Evolutionary conservation across 305 asterid genomes (phyloP).

Genomic region (Fraxinus greggii): DNA sequence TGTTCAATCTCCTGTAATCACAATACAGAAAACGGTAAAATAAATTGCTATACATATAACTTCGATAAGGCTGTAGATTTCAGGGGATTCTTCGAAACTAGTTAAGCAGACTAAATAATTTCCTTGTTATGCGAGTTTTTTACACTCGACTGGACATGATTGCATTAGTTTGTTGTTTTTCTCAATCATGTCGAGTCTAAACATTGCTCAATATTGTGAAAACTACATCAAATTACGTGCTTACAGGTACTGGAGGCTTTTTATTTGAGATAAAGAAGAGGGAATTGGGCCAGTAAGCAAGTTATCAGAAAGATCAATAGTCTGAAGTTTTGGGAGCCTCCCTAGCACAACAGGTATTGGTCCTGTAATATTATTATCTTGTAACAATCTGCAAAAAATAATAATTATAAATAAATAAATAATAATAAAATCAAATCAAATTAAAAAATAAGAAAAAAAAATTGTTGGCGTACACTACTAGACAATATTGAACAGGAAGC

Average conservation of each 20-base stretch:
- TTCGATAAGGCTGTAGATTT: background rate
- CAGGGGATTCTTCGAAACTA: background rate
- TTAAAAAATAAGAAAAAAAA: background rate
- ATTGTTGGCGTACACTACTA: background rate
- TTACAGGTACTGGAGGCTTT: constrained; percentile 64
- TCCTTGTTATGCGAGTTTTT: no score
- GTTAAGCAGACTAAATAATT: no score
- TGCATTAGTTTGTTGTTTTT: background rate
- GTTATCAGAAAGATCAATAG: constrained; percentile 43
- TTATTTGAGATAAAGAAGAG: constrained; percentile 33
- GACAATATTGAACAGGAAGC: background rate
- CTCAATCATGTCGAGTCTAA: background rate
- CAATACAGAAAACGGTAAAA: background rate
- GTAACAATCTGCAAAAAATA: constrained; percentile 27
- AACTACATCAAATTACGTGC: constrained; percentile 18
- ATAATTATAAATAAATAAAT: background rate
- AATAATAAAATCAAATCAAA: no score
- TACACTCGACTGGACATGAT: no score
- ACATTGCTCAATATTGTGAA: background rate
- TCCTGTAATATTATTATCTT: constrained; percentile 41
- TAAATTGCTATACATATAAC: background rate
- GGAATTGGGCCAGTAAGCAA: constrained; percentile 39
- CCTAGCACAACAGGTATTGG: constrained; percentile 40
- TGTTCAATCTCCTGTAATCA: constrained; percentile 72
- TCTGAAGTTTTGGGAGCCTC: constrained; percentile 32